A percentile compares a stretch with the other conserved stretches of the same genome.
These are phyloP conservation scores for Penicillium subrubescens DNA, from an alignment of 495 filamentous ascomycete species.

Conservation along the genomic window DNA sequence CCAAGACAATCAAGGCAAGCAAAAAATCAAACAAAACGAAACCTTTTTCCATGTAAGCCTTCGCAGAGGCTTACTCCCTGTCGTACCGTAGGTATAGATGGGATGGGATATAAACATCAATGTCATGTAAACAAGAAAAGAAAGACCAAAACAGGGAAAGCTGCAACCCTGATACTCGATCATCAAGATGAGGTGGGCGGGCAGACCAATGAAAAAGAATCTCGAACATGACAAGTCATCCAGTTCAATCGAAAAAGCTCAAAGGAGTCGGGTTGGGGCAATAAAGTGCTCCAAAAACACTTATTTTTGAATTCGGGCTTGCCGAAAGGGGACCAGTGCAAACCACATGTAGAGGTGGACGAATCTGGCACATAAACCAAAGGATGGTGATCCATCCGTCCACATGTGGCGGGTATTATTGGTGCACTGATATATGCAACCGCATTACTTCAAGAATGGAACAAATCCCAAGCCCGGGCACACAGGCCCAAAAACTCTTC, in stretches of 20 bases:
- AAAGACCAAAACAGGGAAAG: neutral
- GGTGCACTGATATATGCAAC: neutral
- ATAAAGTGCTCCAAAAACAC: neutral
- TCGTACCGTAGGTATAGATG: constrained; percentile 23
- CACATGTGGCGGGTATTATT: neutral
- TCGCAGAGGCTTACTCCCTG: constrained; percentile 16
- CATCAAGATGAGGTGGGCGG: constrained; percentile 24
- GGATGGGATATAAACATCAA: constrained; percentile 29
- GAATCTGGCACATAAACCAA: neutral
- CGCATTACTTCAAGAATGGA: constrained; percentile 72
- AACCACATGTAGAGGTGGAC: neutral
- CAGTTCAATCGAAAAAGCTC: neutral
- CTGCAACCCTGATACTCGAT: constrained; percentile 11
- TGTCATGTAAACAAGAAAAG: constrained; percentile 14
- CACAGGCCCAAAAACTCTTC: constrained; percentile 91
- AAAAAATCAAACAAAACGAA: constrained; percentile 10
- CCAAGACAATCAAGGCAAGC: neutral
- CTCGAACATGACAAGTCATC: neutral
- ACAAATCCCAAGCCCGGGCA: constrained; percentile 90
- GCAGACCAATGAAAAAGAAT: neutral
- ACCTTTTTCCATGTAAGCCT: constrained; percentile 8
- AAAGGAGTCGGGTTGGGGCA: neutral
- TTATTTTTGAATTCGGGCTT: neutral
- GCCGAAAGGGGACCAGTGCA: neutral
- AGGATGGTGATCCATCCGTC: too few relatives aligned